Base-by-base conservation (phyloP, 305 asterid species). In the Rubia peregrina region DNA sequence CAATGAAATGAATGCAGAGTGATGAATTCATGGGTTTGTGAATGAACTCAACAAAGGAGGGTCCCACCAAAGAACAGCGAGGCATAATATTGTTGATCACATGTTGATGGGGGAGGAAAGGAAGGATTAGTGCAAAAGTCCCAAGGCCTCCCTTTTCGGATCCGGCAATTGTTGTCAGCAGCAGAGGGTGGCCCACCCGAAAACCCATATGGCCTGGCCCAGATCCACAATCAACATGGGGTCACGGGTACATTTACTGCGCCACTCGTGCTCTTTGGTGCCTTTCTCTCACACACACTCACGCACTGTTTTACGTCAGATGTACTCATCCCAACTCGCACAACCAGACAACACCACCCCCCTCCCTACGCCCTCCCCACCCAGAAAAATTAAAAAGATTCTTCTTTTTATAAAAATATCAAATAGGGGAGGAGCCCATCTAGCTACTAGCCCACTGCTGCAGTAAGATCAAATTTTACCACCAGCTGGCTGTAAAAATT, bases 171-270 rank as follows among this genome's bases (percentile, higher is more conserved):
- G 83, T 71, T 79, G 82, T 86, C 83, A 86, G 86, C 51, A 40
- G 68, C 55, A 63, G 67, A 40, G 49, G 49, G 68, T 80, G 96
- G 79, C 89, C 91, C 95, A 84, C 95, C 42, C 75, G 14, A 36
- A 41, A 4, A 80, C 75, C 75, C 80, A 82, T 83, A 70, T 78
- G 85, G 83, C 83, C 86, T 86, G 89, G 95, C 86, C 91, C 73
- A 41, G 79, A 41, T 77, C 84, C 85, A 82, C 65, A 69, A 69
- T 60, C 77, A 74, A 55, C 51, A 75, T 79, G 87, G 90, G 85
- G 89, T 90, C 98, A 92, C 96, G 98, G 92, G 92, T 74, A 82
- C 83, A 84, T 83, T 87, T 76, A 89, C 86, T 90, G 85, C 89
- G 79, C 87, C 90, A 81, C 89, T 87, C 93, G 90, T 87, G 90